phyloP scores from a whole-genome alignment of 495 filamentous ascomycete species.

The Eremomyces bilateralis region DNA sequence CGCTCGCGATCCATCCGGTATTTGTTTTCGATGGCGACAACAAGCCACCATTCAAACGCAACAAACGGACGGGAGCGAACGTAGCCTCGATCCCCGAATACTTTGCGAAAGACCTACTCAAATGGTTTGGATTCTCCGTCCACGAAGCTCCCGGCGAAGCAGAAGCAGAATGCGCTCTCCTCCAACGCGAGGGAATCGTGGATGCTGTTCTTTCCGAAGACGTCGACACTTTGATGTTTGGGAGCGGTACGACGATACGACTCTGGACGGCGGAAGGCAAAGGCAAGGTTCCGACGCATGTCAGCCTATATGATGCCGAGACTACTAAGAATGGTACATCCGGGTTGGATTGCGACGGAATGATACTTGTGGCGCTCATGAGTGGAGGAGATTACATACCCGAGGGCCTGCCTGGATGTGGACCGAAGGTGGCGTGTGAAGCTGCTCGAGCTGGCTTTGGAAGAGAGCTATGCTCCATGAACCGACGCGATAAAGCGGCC shows the following conservation, averaged over 20 bases:
- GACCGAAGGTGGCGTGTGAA: constrained; percentile 68
- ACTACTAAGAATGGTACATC: constrained; percentile 26
- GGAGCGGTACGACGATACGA: constrained; percentile 51
- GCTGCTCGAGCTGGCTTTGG: constrained; percentile 83
- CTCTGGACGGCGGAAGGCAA: constrained; percentile 53
- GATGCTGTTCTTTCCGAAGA: constrained; percentile 95
- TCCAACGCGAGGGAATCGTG: constrained; percentile 68
- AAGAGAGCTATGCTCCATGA: constrained; percentile 42
- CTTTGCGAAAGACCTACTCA: constrained; percentile 49
- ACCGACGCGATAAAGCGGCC: constrained; percentile 17
- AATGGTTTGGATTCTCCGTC: constrained; percentile 62
- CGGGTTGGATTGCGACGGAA: constrained; percentile 59
- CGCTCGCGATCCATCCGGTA: constrained; percentile 61
- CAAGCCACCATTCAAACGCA: constrained; percentile 80
- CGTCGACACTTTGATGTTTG: constrained; percentile 97
- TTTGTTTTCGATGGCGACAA: constrained; percentile 91
- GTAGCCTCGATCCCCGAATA: constrained; percentile 25
- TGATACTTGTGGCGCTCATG: constrained; percentile 89
- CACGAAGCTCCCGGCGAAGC: constrained; percentile 90
- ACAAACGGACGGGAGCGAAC: constrained; percentile 32
- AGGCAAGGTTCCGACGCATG: constrained; percentile 60
- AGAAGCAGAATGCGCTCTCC: constrained; percentile 81
- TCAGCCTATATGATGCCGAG: constrained; percentile 41
- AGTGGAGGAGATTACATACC: constrained; percentile 91
- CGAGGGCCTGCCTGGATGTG: constrained; percentile 70